Base-by-base conservation (phyloP, 345 rosid genomes). In the Psidium friedrichsthalianum region DNA sequence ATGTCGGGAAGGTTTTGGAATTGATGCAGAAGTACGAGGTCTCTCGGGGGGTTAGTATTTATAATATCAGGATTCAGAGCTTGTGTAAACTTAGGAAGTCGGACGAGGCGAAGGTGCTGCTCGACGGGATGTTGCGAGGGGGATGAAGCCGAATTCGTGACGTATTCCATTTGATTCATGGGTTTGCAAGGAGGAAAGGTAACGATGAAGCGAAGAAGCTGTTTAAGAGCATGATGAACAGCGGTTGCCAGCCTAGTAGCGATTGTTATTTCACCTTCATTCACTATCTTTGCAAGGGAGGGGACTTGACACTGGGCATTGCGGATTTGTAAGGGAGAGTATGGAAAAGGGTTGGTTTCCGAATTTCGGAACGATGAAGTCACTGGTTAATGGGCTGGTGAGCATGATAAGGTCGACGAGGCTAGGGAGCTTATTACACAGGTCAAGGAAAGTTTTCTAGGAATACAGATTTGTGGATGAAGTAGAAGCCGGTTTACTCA, bases 261-360 rank as follows among this genome's bases (percentile, higher is more conserved):
- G 82, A 89, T 1, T 92, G 93, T 69, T 97, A 93, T 88, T 93
- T 91, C 47, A 92, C 92, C 29, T 83, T 97, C 76, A 86, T 93
- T 52, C 84, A 92, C 85, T 94, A 58, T 85, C 90, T 96, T 85
- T 92, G 98, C 74, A 88, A 92, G 89, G 92, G 93, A 20, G 87
- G 90, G 86, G 94, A 96, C 80, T 95, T 93, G 96, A 95, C 87
- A 53, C 91, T 0, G n/a, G n/a, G 98, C 96, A 1, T 87, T 93
- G 91, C 74, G 56, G 69, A 3, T 93, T 42, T 95, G 95, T 86
- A 91, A 89, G 81, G 81, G 93, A 89, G 87, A 91, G 95, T 84
- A 93, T 95, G 88, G 94, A 74, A 87, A 94, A 92, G 86, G 91
- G 92, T 20, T 94, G 98, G 98, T 89, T 94, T 76, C 99, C 99